These are phyloP conservation scores for Entomortierella beljakovae DNA, from an alignment of 192 early-diverging fungal species.

Conservation along the genomic window DNA sequence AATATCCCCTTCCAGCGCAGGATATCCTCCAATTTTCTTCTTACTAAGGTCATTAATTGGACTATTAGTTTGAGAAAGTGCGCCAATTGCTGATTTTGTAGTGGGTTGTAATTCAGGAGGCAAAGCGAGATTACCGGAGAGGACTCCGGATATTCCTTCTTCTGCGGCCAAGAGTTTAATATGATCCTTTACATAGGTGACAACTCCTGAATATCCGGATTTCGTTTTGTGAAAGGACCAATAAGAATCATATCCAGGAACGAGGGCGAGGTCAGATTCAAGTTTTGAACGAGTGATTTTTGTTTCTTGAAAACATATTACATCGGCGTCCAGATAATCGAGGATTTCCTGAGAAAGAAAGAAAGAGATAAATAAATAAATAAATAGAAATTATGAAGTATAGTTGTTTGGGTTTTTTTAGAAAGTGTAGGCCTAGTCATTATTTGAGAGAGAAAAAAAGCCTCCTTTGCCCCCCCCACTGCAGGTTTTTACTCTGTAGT, in stretches of 20 bases:
- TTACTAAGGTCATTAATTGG: background rate
- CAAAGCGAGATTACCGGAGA: slow-evolving; percentile 14
- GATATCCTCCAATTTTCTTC: slow-evolving; percentile 31
- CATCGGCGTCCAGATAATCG: slow-evolving; percentile 63
- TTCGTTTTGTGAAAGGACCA: slow-evolving; percentile 71
- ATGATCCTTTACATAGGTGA: slow-evolving; percentile 68
- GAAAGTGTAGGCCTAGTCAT: too few relatives aligned
- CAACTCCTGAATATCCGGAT: slow-evolving; percentile 78
- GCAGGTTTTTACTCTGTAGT: slow-evolving; percentile 53
- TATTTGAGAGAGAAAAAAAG: background rate
- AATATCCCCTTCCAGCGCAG: background rate
- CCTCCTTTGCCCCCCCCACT: too few relatives aligned
- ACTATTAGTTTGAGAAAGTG: background rate
- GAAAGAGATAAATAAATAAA: background rate
- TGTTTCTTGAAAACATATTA: slow-evolving; percentile 84
- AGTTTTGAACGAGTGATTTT: slow-evolving; percentile 72
- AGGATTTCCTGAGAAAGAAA: slow-evolving; percentile 49
- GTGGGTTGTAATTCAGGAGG: background rate
- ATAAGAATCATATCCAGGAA: slow-evolving; percentile 79
- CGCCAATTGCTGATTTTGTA: background rate
- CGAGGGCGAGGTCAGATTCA: slow-evolving; percentile 66
- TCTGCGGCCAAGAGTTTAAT: slow-evolving; percentile 68
- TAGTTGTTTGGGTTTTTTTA: too few relatives aligned
- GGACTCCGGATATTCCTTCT: slow-evolving; percentile 74
- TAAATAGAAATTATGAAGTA: background rate